phyloP scores from a whole-genome alignment of 768 basidiomycete species.

The Strobilomyces confusus region DNA sequence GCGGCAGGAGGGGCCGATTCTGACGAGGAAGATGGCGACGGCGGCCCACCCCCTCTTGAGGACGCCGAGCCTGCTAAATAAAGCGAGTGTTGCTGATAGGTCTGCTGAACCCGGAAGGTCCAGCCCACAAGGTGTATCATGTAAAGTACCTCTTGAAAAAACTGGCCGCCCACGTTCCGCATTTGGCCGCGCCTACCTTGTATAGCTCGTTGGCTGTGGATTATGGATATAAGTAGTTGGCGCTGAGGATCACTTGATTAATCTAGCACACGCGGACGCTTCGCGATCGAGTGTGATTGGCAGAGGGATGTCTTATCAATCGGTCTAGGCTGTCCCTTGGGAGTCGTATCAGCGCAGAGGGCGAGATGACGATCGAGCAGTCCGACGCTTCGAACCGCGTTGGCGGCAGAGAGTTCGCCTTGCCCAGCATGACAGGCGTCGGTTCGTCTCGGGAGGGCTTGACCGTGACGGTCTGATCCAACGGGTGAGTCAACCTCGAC shows the following conservation, averaged over 20 bases:
- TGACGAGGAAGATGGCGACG: conserved; percentile 22
- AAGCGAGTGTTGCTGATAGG: background rate
- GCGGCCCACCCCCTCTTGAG: conserved; percentile 71
- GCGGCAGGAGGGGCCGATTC: conserved; percentile 27
- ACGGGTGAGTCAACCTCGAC: conserved; percentile 5
- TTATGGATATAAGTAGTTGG: too few species aligned
- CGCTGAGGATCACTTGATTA: too few species aligned
- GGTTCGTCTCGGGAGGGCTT: conserved; percentile 6
- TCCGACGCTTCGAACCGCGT: background rate
- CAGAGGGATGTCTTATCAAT: too few species aligned
- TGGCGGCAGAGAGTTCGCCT: background rate
- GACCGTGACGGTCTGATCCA: conserved; percentile 2
- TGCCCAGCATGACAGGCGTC: conserved; percentile 2
- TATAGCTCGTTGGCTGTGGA: too few species aligned
- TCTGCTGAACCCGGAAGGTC: background rate
- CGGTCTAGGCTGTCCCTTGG: too few species aligned
- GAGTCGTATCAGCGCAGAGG: too few species aligned
- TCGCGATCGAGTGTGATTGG: too few species aligned
- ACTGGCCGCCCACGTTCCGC: background rate
- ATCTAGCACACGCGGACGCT: too few species aligned
- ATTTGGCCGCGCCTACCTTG: too few species aligned
- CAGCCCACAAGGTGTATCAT: conserved; percentile 4
- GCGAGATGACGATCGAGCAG: background rate
- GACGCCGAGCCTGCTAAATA: conserved; percentile 42
- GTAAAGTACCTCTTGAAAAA: conserved; percentile 18